Percentiles rank a stretch among this genome's conserved stretches.
Evolutionary conservation across 306 rosid species (phyloP).

Genomic region (Geum urbanum): DNA sequence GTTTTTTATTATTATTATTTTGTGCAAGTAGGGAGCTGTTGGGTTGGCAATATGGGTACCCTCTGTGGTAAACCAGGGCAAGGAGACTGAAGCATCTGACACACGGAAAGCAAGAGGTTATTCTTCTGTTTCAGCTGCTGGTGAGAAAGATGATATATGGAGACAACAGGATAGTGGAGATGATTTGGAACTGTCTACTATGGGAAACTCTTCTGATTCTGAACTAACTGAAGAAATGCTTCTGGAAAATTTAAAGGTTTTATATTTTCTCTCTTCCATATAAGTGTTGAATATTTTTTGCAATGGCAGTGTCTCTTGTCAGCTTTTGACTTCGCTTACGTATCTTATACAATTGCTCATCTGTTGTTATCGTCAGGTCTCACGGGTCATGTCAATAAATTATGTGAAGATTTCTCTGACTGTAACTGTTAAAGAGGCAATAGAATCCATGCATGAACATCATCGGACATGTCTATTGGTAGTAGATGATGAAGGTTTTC

Average conservation of each 20-base stretch:
- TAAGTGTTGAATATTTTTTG: background rate
- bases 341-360: conserved; percentile 15
- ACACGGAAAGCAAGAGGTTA: conserved; percentile 58
- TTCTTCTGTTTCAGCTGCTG: conserved; percentile 54
- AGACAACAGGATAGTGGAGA: conserved; percentile 35
- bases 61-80: conserved; percentile 70
- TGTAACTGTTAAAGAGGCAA: conserved; percentile 60
- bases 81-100: conserved; percentile 63
- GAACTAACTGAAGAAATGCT: conserved; percentile 61
- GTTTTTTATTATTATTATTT: conserved; percentile 1
- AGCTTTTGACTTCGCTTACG: conserved; percentile 1
- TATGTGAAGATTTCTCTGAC: conserved; percentile 57
- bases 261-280: background rate
- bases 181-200: conserved; percentile 57
- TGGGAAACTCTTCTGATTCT: conserved; percentile 42
- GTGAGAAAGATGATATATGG: conserved; percentile 49
- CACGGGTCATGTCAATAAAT: conserved; percentile 71
- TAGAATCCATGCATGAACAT: conserved; percentile 52
- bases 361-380: conserved; percentile 52
- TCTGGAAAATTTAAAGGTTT: conserved; percentile 76
- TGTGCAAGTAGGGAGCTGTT: conserved; percentile 78
- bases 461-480: conserved; percentile 73
- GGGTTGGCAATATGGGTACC: conserved; percentile 99
- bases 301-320: conserved; percentile 9
- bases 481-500: conserved; percentile 67